These are phyloP conservation scores for Hymenoscyphus albidus DNA, from an alignment of 2,329 filamentous ascomycete species.

Conservation along the genomic window DNA sequence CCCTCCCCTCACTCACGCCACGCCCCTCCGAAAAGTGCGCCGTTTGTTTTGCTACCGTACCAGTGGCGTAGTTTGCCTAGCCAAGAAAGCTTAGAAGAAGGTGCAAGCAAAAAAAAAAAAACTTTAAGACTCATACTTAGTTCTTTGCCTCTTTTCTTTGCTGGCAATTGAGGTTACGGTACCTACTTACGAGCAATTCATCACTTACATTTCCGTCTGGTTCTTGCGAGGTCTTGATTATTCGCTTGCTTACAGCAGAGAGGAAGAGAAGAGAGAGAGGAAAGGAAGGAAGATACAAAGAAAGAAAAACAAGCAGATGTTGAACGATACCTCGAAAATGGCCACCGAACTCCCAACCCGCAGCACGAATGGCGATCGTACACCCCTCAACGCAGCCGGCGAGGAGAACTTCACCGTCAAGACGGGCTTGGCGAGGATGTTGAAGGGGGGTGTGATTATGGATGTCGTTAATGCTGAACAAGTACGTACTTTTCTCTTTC, in stretches of 20 bases:
- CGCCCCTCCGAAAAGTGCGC: slow-evolving; percentile 1
- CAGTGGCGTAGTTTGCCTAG: background rate
- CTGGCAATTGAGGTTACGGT: background rate
- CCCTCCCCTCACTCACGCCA: too few species aligned
- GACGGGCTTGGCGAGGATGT: slow-evolving; percentile 92
- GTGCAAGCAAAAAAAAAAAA: background rate
- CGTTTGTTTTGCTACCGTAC: background rate
- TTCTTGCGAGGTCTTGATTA: too few species aligned
- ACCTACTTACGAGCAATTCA: too few species aligned
- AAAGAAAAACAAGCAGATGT: slow-evolving; percentile 17
- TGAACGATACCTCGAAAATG: slow-evolving; percentile 31
- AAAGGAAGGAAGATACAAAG: background rate
- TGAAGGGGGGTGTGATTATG: slow-evolving; percentile 99
- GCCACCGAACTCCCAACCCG: slow-evolving; percentile 43
- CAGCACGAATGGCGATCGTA: slow-evolving; percentile 26
- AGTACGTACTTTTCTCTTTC: slow-evolving; percentile 39
- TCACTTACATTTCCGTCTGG: too few species aligned
- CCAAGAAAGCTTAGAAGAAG: background rate
- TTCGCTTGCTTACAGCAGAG: background rate
- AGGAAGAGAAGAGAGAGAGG: background rate
- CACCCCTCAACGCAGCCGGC: slow-evolving; percentile 20
- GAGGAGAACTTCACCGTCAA: slow-evolving; percentile 74
- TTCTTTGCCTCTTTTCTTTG: background rate
- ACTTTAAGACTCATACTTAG: slow-evolving; percentile 8
- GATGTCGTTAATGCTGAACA: slow-evolving; percentile 91